Conservation (phyloP, 768 basidiomycete genomes). For the Roridomyces roridus region DNA sequence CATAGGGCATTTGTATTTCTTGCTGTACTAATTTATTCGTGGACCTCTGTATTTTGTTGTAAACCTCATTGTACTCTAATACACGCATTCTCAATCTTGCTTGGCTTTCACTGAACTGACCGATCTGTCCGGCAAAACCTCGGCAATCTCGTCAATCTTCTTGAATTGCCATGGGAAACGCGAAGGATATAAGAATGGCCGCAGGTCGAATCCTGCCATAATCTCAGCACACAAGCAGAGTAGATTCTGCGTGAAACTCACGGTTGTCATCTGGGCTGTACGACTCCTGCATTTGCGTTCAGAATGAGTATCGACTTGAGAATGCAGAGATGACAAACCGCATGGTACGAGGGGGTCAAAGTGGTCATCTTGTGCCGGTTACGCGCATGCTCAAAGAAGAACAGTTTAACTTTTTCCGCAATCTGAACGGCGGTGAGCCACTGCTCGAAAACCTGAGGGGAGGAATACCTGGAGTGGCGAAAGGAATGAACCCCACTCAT, state of each 20-base stretch:
- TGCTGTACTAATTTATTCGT: neutral
- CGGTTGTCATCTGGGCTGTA: slow-evolving; percentile 98
- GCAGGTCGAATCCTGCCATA: slow-evolving; percentile 83
- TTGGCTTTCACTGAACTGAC: slow-evolving; percentile 15
- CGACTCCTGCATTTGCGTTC: slow-evolving; percentile 66
- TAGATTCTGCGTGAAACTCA: slow-evolving; percentile 42
- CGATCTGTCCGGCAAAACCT: slow-evolving; percentile 75
- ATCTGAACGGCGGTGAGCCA: slow-evolving; percentile 66
- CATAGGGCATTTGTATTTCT: neutral
- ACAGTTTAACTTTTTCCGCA: slow-evolving; percentile 95
- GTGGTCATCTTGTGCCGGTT: slow-evolving; percentile 99
- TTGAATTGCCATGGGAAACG: slow-evolving; percentile 97
- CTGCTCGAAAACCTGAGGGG: too few species aligned
- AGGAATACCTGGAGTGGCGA: slow-evolving; percentile 83
- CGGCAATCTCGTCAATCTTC: slow-evolving; percentile 91
- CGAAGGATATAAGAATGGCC: slow-evolving; percentile 95
- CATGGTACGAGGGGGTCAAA: slow-evolving; percentile 91
- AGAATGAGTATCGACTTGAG: neutral
- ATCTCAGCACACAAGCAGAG: slow-evolving; percentile 20
- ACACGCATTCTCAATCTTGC: slow-evolving; percentile 16
- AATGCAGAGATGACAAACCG: slow-evolving; percentile 56
- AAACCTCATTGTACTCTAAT: too few species aligned
- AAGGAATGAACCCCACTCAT: slow-evolving; percentile 89
- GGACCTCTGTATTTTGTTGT: neutral
- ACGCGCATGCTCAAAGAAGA: slow-evolving; percentile 96